Percentiles rank a stretch among this genome's conserved stretches.
phyloP scores from a whole-genome alignment of 768 basidiomycete genomes.

The Amanita subjunquillea region DNA sequence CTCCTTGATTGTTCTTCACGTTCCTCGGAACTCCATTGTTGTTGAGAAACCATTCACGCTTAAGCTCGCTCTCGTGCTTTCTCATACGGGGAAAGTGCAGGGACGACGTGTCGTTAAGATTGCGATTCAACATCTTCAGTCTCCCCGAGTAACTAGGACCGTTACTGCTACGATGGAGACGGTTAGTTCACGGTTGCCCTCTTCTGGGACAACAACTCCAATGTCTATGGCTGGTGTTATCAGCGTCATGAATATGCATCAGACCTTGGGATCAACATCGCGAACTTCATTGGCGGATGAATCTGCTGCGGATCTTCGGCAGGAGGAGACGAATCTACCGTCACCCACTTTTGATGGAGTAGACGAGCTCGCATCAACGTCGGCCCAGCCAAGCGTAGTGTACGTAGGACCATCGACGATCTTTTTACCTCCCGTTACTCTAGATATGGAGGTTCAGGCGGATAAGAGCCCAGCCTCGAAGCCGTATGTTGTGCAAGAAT shows the following conservation, averaged over 20 bases:
- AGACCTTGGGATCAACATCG: slow-evolving; percentile 36
- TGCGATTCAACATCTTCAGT: slow-evolving; percentile 58
- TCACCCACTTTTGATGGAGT: slow-evolving; percentile 34
- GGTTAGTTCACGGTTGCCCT: slow-evolving; percentile 27
- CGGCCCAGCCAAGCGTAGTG: slow-evolving; percentile 21
- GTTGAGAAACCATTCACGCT: slow-evolving; percentile 56
- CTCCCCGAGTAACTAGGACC: slow-evolving; percentile 14
- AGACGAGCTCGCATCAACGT: slow-evolving; percentile 21
- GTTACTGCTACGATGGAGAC: slow-evolving; percentile 10
- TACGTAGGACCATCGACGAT: slow-evolving; percentile 44
- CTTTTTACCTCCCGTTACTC: slow-evolving; percentile 32
- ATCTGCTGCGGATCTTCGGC: not conserved
- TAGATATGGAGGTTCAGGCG: slow-evolving; percentile 13
- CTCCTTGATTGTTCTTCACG: slow-evolving; percentile 42
- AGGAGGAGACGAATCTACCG: slow-evolving; percentile 20
- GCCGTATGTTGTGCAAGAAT: slow-evolving; percentile 38
- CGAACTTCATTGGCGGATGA: slow-evolving; percentile 18
- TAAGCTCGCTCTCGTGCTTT: slow-evolving; percentile 40
- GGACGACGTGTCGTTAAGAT: slow-evolving; percentile 34
- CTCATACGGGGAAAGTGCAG: slow-evolving; percentile 22
- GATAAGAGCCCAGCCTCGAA: slow-evolving; percentile 11
- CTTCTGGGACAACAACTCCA: slow-evolving; percentile 47
- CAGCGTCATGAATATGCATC: slow-evolving; percentile 40
- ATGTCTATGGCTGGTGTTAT: slow-evolving; percentile 36
- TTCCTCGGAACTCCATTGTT: slow-evolving; percentile 32